Percentiles rank a stretch among this genome's conserved stretches.
phyloP scores from a whole-genome alignment of 1,284 basidiomycete species.

The Sporisorium sorghi region DNA sequence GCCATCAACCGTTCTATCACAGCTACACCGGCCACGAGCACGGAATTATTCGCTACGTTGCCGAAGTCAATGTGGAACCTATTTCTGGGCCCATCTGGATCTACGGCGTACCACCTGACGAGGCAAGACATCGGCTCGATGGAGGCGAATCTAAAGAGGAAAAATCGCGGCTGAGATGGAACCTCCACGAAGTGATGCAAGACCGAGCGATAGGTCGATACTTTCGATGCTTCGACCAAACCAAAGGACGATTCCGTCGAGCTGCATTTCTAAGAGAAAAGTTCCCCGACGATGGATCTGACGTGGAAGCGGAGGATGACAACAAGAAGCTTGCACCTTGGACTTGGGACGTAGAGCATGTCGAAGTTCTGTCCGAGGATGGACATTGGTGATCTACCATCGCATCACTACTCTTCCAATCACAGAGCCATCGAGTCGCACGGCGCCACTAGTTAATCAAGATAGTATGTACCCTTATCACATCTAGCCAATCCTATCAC shows the following conservation, averaged over 20 bases:
- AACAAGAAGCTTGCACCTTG: neutral
- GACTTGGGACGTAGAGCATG: neutral
- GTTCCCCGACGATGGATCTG: slow-evolving; percentile 49
- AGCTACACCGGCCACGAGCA: slow-evolving; percentile 22
- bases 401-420: neutral
- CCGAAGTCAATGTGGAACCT: slow-evolving; percentile 41
- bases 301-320: slow-evolving; percentile 14
- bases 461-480: too few species aligned
- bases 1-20: slow-evolving; percentile 50
- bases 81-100: slow-evolving; percentile 28
- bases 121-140: neutral
- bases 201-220: slow-evolving; percentile 27
- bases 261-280: slow-evolving; percentile 14
- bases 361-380: slow-evolving; percentile 23
- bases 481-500: neutral
- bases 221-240: slow-evolving; percentile 48
- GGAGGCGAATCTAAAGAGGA: slow-evolving; percentile 18
- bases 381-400: slow-evolving; percentile 20
- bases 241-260: slow-evolving; percentile 15
- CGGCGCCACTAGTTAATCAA: too few species aligned
- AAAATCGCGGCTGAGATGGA: neutral
- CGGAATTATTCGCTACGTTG: slow-evolving; percentile 38
- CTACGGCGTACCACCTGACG: slow-evolving; percentile 22
- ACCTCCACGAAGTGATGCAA: slow-evolving; percentile 19
- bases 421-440: too few species aligned